phyloP scores from a whole-genome alignment of 2,329 filamentous ascomycete genomes.

The Pseudogymnoascus pannorum region DNA sequence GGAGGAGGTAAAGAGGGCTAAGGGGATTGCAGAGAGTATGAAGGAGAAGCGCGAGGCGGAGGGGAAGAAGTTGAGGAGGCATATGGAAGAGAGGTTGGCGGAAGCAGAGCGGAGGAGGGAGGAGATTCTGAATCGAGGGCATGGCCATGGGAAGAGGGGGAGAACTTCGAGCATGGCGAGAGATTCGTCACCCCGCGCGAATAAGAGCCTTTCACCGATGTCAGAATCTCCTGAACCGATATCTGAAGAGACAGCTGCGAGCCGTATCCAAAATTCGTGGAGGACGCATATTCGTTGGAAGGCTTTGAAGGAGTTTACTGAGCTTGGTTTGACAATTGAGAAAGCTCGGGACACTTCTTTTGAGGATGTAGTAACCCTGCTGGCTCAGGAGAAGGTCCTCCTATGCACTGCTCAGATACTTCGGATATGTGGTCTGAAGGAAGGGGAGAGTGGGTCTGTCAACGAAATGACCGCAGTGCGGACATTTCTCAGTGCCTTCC shows the following conservation, averaged over 20 bases:
- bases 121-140: conserved; percentile 49
- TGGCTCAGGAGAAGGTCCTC: conserved; percentile 61
- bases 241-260: conserved; percentile 54
- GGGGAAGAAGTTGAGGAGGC: conserved; percentile 57
- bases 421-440: conserved; percentile 60
- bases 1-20: conserved; percentile 74
- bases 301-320: conserved; percentile 57
- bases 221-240: conserved; percentile 42
- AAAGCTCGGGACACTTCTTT: conserved; percentile 63
- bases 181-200: conserved; percentile 33
- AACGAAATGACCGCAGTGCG: conserved; percentile 63
- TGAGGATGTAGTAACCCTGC: conserved; percentile 62
- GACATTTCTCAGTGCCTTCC: conserved; percentile 71
- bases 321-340: conserved; percentile 62
- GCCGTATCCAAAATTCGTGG: conserved; percentile 65
- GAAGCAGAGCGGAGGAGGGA: conserved; percentile 68
- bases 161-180: conserved; percentile 44
- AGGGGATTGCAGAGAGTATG: conserved; percentile 74
- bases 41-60: conserved; percentile 74
- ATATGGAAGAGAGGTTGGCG: conserved; percentile 74
- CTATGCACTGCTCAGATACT: conserved; percentile 59
- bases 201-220: conserved; percentile 43
- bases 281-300: conserved; percentile 49
- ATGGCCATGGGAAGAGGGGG: conserved; percentile 40
- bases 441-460: conserved; percentile 55